Conservation (phyloP, 805 yeast genomes). For the Saccharomycopsis microspora region DNA sequence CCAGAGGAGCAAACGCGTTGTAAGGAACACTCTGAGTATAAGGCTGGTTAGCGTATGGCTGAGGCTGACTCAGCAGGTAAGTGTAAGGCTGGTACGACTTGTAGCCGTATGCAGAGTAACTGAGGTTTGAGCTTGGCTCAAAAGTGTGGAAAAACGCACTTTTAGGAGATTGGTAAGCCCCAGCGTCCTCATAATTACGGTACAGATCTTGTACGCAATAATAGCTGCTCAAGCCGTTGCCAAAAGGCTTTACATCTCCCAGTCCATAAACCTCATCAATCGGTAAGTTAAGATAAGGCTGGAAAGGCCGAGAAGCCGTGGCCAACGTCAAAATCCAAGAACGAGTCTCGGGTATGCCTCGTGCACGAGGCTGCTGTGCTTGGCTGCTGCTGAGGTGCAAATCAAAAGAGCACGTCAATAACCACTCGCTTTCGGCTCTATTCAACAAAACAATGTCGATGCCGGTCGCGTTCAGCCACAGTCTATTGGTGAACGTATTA, state of each 20-base stretch:
- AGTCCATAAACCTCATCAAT: conserved; percentile 1
- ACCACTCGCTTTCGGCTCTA: conserved; percentile 60
- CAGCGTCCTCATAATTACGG: neutral
- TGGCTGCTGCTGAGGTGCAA: conserved; percentile 9
- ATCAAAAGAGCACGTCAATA: conserved; percentile 20
- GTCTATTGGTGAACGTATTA: conserved; percentile 87
- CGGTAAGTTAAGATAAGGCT: neutral
- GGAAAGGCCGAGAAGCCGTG: neutral
- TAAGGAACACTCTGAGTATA: no score
- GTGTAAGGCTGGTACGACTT: no score
- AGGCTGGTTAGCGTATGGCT: no score
- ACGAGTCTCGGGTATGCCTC: conserved; percentile 1
- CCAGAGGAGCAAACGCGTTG: no score
- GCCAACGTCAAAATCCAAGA: conserved; percentile 1
- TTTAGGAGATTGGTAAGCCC: conserved; percentile 2
- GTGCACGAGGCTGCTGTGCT: no score
- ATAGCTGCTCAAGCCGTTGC: conserved; percentile 2
- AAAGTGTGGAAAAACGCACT: neutral
- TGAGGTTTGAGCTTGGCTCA: neutral
- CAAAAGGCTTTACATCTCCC: neutral
- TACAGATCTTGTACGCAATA: conserved; percentile 1
- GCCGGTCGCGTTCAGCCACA: conserved; percentile 96
- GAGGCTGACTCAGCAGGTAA: no score
- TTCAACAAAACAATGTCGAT: conserved; percentile 52
- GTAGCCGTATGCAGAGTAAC: neutral